Evolutionary conservation across 192 early-diverging fungal species (phyloP).

Genomic region (Spizellomyces sp.): DNA sequence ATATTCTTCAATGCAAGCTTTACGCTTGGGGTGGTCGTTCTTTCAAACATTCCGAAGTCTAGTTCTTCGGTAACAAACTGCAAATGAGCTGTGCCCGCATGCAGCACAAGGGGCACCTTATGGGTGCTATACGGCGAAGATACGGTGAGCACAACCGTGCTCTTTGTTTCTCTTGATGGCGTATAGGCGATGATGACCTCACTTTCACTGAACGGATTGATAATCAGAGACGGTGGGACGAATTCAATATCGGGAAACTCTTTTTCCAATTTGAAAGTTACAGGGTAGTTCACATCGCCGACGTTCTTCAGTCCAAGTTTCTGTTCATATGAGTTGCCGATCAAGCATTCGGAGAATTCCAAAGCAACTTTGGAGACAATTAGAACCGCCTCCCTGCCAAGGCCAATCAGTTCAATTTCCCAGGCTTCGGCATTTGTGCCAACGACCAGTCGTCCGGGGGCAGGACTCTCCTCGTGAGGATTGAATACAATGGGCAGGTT

Average conservation of each 20-base stretch:
- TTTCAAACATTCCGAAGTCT: constrained; percentile 70
- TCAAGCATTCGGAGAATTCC: constrained; percentile 65
- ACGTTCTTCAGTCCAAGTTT: constrained; percentile 66
- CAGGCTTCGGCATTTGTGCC: constrained; percentile 55
- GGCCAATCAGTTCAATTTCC: constrained; percentile 65
- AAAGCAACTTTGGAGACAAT: constrained; percentile 62
- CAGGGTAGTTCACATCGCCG: constrained; percentile 70
- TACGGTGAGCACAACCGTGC: constrained; percentile 49
- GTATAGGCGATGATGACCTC: constrained; percentile 54
- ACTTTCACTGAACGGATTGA: constrained; percentile 60
- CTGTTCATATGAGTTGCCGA: constrained; percentile 68
- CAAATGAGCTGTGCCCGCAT: constrained; percentile 55
- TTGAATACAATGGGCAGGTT: constrained; percentile 66
- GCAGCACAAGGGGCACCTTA: constrained; percentile 58
- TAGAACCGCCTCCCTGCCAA: constrained; percentile 63
- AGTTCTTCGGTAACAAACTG: constrained; percentile 51
- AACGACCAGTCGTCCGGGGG: constrained; percentile 53
- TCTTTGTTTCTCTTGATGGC: constrained; percentile 52
- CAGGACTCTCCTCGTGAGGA: constrained; percentile 64
- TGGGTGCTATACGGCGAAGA: constrained; percentile 62
- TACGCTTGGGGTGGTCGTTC: constrained; percentile 45
- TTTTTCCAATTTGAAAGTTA: constrained; percentile 58
- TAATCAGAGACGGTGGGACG: constrained; percentile 54
- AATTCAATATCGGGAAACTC: constrained; percentile 57
- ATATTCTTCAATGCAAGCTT: constrained; percentile 50